phyloP scores from a whole-genome alignment of 495 filamentous ascomycete genomes.

The Staphylotrichum longicolle region DNA sequence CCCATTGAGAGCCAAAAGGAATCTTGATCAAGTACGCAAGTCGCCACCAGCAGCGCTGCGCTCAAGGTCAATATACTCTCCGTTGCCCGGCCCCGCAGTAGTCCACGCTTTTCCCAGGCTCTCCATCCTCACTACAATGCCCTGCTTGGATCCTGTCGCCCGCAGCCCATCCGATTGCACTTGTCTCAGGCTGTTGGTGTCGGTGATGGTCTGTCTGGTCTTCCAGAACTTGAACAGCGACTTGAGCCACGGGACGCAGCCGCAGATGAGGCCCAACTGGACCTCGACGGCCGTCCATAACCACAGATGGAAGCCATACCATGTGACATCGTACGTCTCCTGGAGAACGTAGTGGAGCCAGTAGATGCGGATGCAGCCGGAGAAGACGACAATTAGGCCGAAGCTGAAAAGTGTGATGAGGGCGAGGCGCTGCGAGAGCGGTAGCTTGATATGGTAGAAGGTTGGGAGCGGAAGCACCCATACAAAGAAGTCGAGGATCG shows the following conservation, averaged over 20 bases:
- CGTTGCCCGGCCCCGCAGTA: not conserved
- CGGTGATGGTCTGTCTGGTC: not conserved
- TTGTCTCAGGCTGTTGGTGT: not conserved
- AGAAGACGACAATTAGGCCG: constrained; percentile 28
- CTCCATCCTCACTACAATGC: constrained; percentile 11
- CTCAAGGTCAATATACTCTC: constrained; percentile 12
- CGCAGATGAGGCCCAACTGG: constrained; percentile 42
- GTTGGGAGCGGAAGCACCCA: constrained; percentile 43
- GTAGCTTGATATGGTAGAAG: constrained; percentile 33
- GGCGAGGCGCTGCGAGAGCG: constrained; percentile 25
- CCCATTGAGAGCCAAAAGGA: no score
- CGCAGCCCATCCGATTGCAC: not conserved
- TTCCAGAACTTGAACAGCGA: constrained; percentile 31
- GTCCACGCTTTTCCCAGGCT: constrained; percentile 4
- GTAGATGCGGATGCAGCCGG: constrained; percentile 26
- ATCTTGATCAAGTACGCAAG: no score
- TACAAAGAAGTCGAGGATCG: constrained; percentile 40
- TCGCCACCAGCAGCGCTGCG: not conserved
- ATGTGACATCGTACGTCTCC: constrained; percentile 35
- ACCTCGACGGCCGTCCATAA: constrained; percentile 47
- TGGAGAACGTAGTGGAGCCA: constrained; percentile 30
- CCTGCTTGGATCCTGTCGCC: not conserved
- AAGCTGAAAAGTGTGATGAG: constrained; percentile 31
- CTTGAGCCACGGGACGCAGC: constrained; percentile 41
- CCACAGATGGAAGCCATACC: constrained; percentile 42